Evolutionary conservation across 1,139 yeast species (phyloP).

Genomic region (Geotrichum phurueaensis): DNA sequence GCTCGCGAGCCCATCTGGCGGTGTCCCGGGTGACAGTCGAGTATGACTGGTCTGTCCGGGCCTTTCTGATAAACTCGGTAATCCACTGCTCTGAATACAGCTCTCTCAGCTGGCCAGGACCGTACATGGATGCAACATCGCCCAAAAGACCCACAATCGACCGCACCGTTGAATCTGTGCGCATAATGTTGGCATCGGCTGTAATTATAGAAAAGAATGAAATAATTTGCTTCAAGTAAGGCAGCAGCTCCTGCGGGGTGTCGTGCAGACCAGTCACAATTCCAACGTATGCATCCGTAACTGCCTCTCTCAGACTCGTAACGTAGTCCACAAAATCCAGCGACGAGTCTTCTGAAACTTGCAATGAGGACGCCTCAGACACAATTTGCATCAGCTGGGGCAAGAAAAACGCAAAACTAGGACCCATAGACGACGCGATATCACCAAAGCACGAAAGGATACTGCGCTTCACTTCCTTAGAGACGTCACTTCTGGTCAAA

Average conservation of each 20-base stretch:
- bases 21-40: slow-evolving; percentile 70
- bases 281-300: slow-evolving; percentile 92
- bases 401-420: slow-evolving; percentile 66
- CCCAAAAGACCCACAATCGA: slow-evolving; percentile 86
- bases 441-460: slow-evolving; percentile 96
- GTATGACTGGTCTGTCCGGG: slow-evolving; percentile 58
- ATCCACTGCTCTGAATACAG: slow-evolving; percentile 72
- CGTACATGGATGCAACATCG: slow-evolving; percentile 83
- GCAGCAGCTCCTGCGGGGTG: slow-evolving; percentile 58
- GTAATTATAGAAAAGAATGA: slow-evolving; percentile 58
- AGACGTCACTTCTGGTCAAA: slow-evolving; percentile 59
- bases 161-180: slow-evolving; percentile 62
- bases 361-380: slow-evolving; percentile 49
- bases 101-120: slow-evolving; percentile 67
- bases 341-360: slow-evolving; percentile 44
- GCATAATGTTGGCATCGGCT: slow-evolving; percentile 52
- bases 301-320: slow-evolving; percentile 69
- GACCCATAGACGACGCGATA: slow-evolving; percentile 82
- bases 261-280: slow-evolving; percentile 80
- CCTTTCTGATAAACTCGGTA: slow-evolving; percentile 64
- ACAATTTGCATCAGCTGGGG: slow-evolving; percentile 72
- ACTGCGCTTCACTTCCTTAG: slow-evolving; percentile 77
- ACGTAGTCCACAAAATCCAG: slow-evolving; percentile 75
- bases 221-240: slow-evolving; percentile 65
- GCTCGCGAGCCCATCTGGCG: slow-evolving; percentile 96